Conservation (phyloP, 306 rosid genomes). For the Dalbergia cultrata region DNA sequence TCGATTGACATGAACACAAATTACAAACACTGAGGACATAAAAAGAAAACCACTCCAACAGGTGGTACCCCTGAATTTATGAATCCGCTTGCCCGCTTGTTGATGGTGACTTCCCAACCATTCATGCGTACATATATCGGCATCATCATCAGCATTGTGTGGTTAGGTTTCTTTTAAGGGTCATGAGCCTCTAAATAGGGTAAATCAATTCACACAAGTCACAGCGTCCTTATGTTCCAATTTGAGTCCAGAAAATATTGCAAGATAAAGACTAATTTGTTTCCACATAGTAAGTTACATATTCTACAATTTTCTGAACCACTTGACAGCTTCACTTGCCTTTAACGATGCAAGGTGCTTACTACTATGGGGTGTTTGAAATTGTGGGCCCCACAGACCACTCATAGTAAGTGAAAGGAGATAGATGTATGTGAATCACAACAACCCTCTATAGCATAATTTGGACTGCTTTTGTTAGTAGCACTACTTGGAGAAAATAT, state of each 20-base stretch:
- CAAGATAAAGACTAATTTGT: slow-evolving; percentile 44
- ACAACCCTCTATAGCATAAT: slow-evolving; percentile 45
- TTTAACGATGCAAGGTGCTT: slow-evolving; percentile 51
- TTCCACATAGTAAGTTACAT: slow-evolving; percentile 32
- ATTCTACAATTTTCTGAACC: slow-evolving; percentile 41
- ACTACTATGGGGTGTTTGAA: slow-evolving; percentile 44
- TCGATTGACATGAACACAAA: too few species aligned
- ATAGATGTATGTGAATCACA: slow-evolving; percentile 57
- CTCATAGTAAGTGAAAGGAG: slow-evolving; percentile 50
- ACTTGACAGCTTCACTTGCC: slow-evolving; percentile 49
- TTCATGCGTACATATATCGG: slow-evolving; percentile 28
- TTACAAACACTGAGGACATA: too few species aligned
- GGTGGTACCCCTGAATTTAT: slow-evolving; percentile 38
- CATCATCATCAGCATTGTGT: slow-evolving; percentile 26
- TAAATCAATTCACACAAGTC: slow-evolving; percentile 49
- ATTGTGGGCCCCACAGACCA: slow-evolving; percentile 53
- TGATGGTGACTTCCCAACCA: slow-evolving; percentile 61
- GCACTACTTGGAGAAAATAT: slow-evolving; percentile 37
- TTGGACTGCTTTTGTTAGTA: slow-evolving; percentile 45
- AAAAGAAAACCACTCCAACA: background rate
- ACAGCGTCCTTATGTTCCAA: slow-evolving; percentile 41
- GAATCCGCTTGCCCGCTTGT: background rate
- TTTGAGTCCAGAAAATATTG: slow-evolving; percentile 15
- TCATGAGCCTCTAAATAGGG: slow-evolving; percentile 34
- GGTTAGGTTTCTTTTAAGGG: slow-evolving; percentile 46